These are phyloP conservation scores for Pelargonium fulgidum DNA, from an alignment of 441 rosid genomes.

Conservation along the genomic window DNA sequence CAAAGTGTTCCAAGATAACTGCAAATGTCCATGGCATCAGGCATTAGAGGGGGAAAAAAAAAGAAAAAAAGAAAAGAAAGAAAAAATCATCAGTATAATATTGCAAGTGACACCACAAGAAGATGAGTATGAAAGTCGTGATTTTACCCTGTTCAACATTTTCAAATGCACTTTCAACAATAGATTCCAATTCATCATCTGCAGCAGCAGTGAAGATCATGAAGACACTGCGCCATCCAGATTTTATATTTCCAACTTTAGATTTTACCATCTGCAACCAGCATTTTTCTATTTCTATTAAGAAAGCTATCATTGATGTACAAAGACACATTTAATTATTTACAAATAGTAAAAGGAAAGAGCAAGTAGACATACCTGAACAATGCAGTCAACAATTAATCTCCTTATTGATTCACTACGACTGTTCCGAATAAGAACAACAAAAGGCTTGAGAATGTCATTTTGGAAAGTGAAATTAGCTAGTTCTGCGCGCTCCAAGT, in stretches of 20 bases:
- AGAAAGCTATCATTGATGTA: background rate
- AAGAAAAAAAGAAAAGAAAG: too few species aligned
- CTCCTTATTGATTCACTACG: slow-evolving; percentile 82
- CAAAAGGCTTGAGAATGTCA: slow-evolving; percentile 98
- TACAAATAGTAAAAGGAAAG: background rate
- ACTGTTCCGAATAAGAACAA: slow-evolving; percentile 91
- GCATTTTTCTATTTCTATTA: slow-evolving; percentile 13
- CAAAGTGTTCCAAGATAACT: slow-evolving; percentile 98
- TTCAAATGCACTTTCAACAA: slow-evolving; percentile 98
- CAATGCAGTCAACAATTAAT: slow-evolving; percentile 96
- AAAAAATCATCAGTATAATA: background rate
- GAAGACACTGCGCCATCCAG: slow-evolving; percentile 99
- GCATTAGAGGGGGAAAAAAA: too few species aligned
- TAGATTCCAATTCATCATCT: slow-evolving; percentile 84
- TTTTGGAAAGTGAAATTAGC: slow-evolving; percentile 96
- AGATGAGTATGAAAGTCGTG: slow-evolving; percentile 7
- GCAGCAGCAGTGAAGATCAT: slow-evolving; percentile 99
- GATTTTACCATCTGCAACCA: slow-evolving; percentile 91
- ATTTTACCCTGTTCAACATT: slow-evolving; percentile 94
- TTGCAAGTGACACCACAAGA: slow-evolving; percentile 15
- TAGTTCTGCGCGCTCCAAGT: slow-evolving; percentile 94
- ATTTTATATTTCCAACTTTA: slow-evolving; percentile 96
- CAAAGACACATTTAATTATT: background rate
- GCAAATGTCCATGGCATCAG: slow-evolving; percentile 42
- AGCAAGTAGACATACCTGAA: slow-evolving; percentile 52